Conservation (phyloP, 2,329 filamentous ascomycete species). For the Monilinia aucupariae region DNA sequence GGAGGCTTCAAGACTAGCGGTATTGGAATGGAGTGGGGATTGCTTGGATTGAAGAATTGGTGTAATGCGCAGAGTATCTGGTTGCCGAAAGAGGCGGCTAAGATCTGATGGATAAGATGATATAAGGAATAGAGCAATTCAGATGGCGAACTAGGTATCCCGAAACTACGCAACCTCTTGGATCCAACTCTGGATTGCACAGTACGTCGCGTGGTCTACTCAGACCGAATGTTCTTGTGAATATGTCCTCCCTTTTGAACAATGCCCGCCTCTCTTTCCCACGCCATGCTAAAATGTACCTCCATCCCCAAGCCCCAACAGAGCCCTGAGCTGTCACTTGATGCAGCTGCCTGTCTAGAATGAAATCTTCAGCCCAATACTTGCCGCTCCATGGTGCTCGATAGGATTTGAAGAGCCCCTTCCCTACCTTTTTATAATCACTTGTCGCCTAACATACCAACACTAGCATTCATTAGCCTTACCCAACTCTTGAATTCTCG, state of each 20-base stretch:
- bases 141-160: neutral
- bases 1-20: conserved; percentile 35
- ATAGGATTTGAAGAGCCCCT: too few relatives aligned
- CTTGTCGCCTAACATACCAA: too few relatives aligned
- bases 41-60: conserved; percentile 9
- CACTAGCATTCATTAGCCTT: too few relatives aligned
- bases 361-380: too few relatives aligned
- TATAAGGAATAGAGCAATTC: neutral
- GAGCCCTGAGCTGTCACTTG: neutral
- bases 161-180: neutral
- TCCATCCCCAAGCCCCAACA: neutral
- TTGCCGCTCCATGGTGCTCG: too few relatives aligned
- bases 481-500: too few relatives aligned
- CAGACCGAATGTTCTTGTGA: neutral
- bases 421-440: too few relatives aligned
- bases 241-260: neutral
- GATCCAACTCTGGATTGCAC: neutral
- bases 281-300: accelerated
- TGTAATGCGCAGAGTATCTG: conserved; percentile 16
- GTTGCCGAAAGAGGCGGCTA: neutral
- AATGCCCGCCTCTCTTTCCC: neutral
- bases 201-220: neutral
- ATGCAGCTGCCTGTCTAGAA: too few relatives aligned
- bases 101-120: neutral
- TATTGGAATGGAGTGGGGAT: conserved; percentile 30